Conservation (phyloP, 768 basidiomycete species). For the Calocybe cyanea region DNA sequence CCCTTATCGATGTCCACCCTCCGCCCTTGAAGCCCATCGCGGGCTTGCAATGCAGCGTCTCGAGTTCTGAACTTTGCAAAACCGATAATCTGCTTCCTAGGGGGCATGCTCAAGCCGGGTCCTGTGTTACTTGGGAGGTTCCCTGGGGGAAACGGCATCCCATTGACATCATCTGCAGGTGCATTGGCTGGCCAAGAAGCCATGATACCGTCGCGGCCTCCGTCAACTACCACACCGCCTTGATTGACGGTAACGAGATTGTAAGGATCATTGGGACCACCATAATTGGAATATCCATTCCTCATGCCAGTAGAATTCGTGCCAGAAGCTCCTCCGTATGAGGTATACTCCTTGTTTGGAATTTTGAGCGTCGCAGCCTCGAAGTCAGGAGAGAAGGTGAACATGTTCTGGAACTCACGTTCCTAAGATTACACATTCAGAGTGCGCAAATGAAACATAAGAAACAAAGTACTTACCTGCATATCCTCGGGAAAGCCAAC, state of each 20-base stretch:
- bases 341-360: constrained; percentile 85
- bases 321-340: constrained; percentile 49
- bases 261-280: constrained; percentile 74
- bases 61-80: constrained; percentile 94
- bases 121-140: constrained; percentile 19
- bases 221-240: constrained; percentile 79
- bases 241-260: constrained; percentile 81
- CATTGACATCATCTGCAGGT: constrained; percentile 26
- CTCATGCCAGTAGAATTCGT: constrained; percentile 13
- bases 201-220: constrained; percentile 67
- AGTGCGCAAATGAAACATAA: constrained; percentile 14
- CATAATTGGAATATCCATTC: constrained; percentile 23
- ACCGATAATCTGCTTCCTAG: constrained; percentile 95
- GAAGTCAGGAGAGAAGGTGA: constrained; percentile 92
- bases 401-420: constrained; percentile 99
- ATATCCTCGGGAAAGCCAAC: constrained; percentile 99
- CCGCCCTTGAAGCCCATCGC: constrained; percentile 84
- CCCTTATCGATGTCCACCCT: constrained; percentile 93
- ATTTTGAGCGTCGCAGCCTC: constrained; percentile 98
- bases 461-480: constrained; percentile 58
- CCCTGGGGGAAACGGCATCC: constrained; percentile 27
- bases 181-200: constrained; percentile 58
- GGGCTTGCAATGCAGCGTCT: constrained; percentile 81
- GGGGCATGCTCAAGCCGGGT: constrained; percentile 41
- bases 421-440: constrained; percentile 55